These are phyloP conservation scores for Cystofilobasidium capitatum DNA, from an alignment of 768 basidiomycete genomes.

Conservation along the genomic window DNA sequence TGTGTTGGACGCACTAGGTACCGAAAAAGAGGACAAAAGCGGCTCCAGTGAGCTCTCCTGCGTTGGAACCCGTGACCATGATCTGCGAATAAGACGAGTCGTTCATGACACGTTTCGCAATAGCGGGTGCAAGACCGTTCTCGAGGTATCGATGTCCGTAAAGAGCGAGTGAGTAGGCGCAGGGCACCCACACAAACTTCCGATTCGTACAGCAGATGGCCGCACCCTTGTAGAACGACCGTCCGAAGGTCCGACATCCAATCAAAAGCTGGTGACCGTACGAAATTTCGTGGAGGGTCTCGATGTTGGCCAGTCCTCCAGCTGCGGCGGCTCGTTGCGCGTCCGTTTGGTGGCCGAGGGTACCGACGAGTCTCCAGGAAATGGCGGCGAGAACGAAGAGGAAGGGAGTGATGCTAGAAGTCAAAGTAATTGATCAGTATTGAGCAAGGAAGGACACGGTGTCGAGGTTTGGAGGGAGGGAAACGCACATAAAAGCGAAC, in stretches of 20 bases:
- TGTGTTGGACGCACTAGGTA: too few species aligned
- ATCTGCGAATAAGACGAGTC: constrained; percentile 35
- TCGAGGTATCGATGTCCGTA: constrained; percentile 35
- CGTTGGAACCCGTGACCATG: constrained; percentile 36
- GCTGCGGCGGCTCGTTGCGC: background rate
- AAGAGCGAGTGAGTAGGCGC: constrained; percentile 26
- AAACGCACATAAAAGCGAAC: too few species aligned
- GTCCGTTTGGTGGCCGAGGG: constrained; percentile 3
- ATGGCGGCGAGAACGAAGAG: too few species aligned
- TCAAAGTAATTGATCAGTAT: too few species aligned
- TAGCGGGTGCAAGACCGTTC: constrained; percentile 32
- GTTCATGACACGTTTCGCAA: constrained; percentile 33
- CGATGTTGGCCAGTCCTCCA: background rate
- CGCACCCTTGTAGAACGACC: background rate
- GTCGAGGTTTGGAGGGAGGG: too few species aligned
- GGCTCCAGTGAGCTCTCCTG: constrained; percentile 34
- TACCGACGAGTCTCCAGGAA: constrained; percentile 28
- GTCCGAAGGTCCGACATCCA: background rate
- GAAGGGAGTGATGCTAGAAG: too few species aligned
- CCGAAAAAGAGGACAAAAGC: constrained; percentile 30
- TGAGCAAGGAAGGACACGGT: too few species aligned
- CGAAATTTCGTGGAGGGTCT: background rate
- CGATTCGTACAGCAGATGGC: constrained; percentile 15
- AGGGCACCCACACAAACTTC: constrained; percentile 27
- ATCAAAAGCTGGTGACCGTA: background rate